Percentiles rank a stretch among this genome's conserved stretches.
These are phyloP conservation scores for Rhizopus arrhizus DNA, from an alignment of 371 early-diverging fungal genomes.

Conservation along the genomic window DNA sequence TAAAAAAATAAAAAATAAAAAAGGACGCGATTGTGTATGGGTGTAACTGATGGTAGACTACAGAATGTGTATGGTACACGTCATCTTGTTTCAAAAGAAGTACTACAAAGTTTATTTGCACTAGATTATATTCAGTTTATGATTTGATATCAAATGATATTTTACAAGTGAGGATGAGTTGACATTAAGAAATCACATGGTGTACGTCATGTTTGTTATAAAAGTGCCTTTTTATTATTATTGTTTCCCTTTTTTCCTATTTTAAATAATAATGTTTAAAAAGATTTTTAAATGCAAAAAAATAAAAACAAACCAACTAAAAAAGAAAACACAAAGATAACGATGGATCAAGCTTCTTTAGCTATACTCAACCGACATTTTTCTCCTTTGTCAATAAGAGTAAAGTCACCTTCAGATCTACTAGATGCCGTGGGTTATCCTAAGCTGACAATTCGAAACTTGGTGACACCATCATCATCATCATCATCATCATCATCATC, in stretches of 20 bases:
- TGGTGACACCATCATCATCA: constrained; percentile 9
- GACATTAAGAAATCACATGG: not conserved
- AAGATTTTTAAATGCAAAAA: constrained; percentile 17
- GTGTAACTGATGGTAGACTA: too few species aligned
- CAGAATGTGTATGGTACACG: too few species aligned
- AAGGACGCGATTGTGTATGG: too few species aligned
- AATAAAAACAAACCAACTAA: constrained; percentile 14
- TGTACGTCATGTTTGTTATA: not conserved
- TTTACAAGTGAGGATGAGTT: too few species aligned
- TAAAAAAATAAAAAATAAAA: too few species aligned
- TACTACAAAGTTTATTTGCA: too few species aligned
- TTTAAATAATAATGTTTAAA: constrained; percentile 11
- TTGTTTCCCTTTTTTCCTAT: constrained; percentile 1
- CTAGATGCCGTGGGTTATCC: constrained; percentile 34
- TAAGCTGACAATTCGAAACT: not conserved
- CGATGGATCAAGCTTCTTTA: constrained; percentile 22
- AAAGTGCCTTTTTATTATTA: not conserved
- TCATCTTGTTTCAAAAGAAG: too few species aligned
- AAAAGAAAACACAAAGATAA: constrained; percentile 11
- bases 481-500: constrained; percentile 2
- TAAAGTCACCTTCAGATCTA: constrained; percentile 33
- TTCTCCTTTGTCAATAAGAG: constrained; percentile 24
- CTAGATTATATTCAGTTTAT: too few species aligned
- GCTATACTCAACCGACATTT: constrained; percentile 27
- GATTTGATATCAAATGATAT: too few species aligned